Evolutionary conservation across 78 protist genomes (phyloP), one percentile per base, ranked within the genome.

Genomic region (Diacronema lutheri): DNA sequence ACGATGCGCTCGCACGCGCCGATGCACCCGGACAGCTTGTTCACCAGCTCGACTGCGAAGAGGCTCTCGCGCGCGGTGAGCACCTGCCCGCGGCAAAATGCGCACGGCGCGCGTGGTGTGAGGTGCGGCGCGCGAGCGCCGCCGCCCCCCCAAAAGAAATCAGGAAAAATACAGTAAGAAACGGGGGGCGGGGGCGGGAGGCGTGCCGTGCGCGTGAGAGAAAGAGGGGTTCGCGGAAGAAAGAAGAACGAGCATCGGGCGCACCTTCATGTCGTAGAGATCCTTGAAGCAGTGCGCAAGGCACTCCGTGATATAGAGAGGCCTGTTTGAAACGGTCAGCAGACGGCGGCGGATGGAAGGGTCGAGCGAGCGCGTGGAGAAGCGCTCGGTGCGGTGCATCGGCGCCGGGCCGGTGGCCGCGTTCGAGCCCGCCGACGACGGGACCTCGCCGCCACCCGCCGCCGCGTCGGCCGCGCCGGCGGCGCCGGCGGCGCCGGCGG

Each of bases 1-100:
- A 84, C 79, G 40, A 74, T 9, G 72, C 81, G 65, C 88, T 84
- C 88, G 71, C 88, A 84, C 37, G 79, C 50, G 79, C 79, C 79
- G 57, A 71, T 31, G 57, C 41, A 41, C 12, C 14, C 1, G 37
- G 26, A 4, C 50, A 71, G 79, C 46, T 41, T 23, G 57, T 71
- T 71, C 26, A 71, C 57, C 21, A 41, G 33, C 11, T 10, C 5
- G 58, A 71, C 58, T 31, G 26, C 58, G 55, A 71, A 38, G 33
- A 71, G 79, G 6, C 79, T 10, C 79, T 71, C 79, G 35, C 79
- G 79, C 79, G 79, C 41, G 79, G 58, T 41, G 79, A 71, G 37
- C 26, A 56, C 10, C 4, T 56, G 29, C 12, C 10, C 40, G 57
- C 13, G 77, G 56, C 14, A 69, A 2, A 31, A 16, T 29, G 14